Evolutionary conservation across 768 basidiomycete genomes (phyloP), one percentile per base, ranked within the genome.

Genomic region (Sporobolomyces roseus): DNA sequence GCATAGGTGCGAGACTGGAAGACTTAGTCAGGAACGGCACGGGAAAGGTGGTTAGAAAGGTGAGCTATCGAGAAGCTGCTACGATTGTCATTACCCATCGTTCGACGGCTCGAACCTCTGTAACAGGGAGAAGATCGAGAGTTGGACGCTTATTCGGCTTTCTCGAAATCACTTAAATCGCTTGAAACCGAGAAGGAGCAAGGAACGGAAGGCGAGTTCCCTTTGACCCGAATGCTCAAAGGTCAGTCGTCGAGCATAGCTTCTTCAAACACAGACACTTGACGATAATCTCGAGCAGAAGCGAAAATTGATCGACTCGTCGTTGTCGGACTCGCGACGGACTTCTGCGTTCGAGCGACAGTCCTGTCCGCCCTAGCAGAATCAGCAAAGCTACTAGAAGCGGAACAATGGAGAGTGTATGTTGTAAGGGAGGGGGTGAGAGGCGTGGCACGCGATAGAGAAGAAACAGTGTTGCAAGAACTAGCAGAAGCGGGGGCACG

Each of bases 121-220:
- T n/a, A n/a, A 35, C 60, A 80, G 80, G 88, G 88, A 46, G 80
- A 77, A 7, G 79, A 89, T 67, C 77, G 77, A 1, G 81, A 80
- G 36, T 81, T 90, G 72, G 90, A 92, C 76, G 86, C 86, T 49
- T 92, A 92, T 75, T 89, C 87, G n/a, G 89, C 87, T 2, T 91
- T 91, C 75, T 82, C 76, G 27, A 74, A 76, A 65, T 75, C n/a
- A 58, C 56, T 61, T 4, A 13, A 48, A 63, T 0, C 55, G 53
- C 32, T 56, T 63, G 7, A 14, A 16, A 16, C 48, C 3, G 36
- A 45, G 14, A 32, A 51, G 0, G 29, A 32, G 6, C 2, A 3
- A 8, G 17, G 29, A 33, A 7, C 13, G 29, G 14, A 59, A 19
- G 10, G 14, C 43, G 51, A 38, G 10, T 41, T 50, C 1, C 51